A percentile compares a stretch with the other conserved stretches of the same genome.
Evolutionary conservation across 805 yeast species (phyloP).

Genomic region (Hanseniaspora taiwanica): DNA sequence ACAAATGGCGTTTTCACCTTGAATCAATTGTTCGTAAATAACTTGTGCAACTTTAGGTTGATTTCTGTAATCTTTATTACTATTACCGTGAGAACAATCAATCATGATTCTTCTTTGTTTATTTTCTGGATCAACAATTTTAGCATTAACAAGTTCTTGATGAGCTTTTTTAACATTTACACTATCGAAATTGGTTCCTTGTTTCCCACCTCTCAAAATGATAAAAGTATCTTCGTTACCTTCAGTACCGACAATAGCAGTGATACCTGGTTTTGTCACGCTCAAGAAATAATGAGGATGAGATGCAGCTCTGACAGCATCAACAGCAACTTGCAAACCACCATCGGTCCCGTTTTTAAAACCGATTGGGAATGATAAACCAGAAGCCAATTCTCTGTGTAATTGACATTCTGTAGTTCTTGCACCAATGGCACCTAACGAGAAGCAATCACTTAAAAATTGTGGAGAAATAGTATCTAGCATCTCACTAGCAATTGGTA

Average conservation of each 20-base stretch:
- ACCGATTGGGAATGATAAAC: conserved; percentile 94
- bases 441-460: conserved; percentile 82
- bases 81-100: conserved; percentile 96
- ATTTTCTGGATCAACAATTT: conserved; percentile 29
- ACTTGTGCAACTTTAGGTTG: conserved; percentile 80
- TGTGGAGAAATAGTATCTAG: conserved; percentile 96
- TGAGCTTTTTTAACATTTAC: conserved; percentile 57
- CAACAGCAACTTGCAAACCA: conserved; percentile 83
- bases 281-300: conserved; percentile 90
- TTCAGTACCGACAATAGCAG: conserved; percentile 89
- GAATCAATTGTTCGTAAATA: conserved; percentile 64
- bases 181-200: conserved; percentile 81
- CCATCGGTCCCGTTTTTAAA: conserved; percentile 99
- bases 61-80: conserved; percentile 78
- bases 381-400: conserved; percentile 94
- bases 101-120: conserved; percentile 70
- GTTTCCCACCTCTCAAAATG: conserved; percentile 90
- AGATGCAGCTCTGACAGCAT: conserved; percentile 84
- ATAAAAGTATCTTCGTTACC: conserved; percentile 88
- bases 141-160: conserved; percentile 39
- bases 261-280: conserved; percentile 92
- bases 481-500: conserved; percentile 97
- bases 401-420: conserved; percentile 97
- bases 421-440: conserved; percentile 97
- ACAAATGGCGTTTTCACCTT: conserved; percentile 65